Conservation (phyloP, 768 basidiomycete species). For the Boletus rubroflammeus region DNA sequence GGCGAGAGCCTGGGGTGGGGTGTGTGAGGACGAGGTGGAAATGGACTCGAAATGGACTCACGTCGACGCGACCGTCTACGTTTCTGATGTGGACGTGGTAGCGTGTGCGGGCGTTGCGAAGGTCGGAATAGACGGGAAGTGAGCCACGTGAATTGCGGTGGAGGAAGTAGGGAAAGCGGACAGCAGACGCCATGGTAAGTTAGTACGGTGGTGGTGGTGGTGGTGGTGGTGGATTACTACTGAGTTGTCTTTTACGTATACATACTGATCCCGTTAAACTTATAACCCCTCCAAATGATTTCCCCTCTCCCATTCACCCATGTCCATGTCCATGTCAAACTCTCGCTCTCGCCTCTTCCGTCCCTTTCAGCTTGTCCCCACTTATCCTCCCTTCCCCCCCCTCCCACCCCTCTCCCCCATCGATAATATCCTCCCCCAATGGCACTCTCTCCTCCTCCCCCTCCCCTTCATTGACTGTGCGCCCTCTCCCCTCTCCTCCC, state of each 20-base stretch:
- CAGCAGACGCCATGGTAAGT: constrained; percentile 3
- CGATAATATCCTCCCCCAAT: background rate
- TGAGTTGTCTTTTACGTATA: too few relatives aligned
- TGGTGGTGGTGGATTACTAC: too few relatives aligned
- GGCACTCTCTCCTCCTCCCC: too few relatives aligned
- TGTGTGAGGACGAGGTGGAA: background rate
- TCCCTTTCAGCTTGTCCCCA: too few relatives aligned
- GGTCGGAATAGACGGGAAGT: constrained; percentile 73
- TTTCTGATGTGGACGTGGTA: constrained; percentile 60
- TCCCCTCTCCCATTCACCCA: too few relatives aligned
- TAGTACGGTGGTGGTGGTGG: too few relatives aligned
- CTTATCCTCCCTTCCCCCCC: too few relatives aligned
- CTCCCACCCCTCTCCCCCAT: too few relatives aligned
- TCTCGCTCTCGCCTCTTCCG: too few relatives aligned
- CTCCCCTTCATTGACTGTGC: background rate
- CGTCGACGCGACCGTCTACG: constrained; percentile 59
- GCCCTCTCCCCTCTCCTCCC: background rate
- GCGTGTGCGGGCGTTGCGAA: constrained; percentile 60
- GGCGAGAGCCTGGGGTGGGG: constrained; percentile 47
- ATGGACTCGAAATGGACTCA: constrained; percentile 33
- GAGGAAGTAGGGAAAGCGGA: constrained; percentile 46
- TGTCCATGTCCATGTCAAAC: too few relatives aligned
- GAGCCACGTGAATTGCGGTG: constrained; percentile 63
- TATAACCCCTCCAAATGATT: too few relatives aligned
- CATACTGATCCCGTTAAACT: too few relatives aligned